Evolutionary conservation across 495 filamentous ascomycete species (phyloP).

Genomic region (Cetradonia linearis): DNA sequence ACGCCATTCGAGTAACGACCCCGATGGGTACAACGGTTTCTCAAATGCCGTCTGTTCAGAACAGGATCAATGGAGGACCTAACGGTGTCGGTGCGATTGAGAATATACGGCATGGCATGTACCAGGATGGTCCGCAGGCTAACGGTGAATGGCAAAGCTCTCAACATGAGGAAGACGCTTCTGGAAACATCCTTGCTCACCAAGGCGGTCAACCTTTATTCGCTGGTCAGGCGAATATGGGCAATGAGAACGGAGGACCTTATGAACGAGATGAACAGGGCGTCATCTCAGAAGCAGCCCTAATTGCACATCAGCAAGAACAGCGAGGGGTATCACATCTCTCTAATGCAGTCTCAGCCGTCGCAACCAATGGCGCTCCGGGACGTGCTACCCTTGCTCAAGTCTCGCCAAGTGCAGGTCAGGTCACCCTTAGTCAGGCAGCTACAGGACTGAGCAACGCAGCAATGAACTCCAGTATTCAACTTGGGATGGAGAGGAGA

Average conservation of each 20-base stretch:
- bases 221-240: slow-evolving; percentile 17
- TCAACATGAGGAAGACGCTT: slow-evolving; percentile 29
- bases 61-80: slow-evolving; percentile 14
- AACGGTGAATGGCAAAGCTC: slow-evolving; percentile 21
- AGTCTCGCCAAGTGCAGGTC: slow-evolving; percentile 32
- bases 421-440: slow-evolving; percentile 21
- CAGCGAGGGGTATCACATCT: slow-evolving; percentile 72
- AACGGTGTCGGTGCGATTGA: slow-evolving; percentile 18
- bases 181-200: slow-evolving; percentile 24
- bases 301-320: slow-evolving; percentile 61
- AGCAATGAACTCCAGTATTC: slow-evolving; percentile 41
- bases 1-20: slow-evolving; percentile 92
- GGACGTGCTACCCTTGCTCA: slow-evolving; percentile 36
- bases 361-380: slow-evolving; percentile 40
- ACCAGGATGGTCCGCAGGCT: slow-evolving; percentile 21
- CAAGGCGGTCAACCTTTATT: slow-evolving; percentile 20
- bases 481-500: slow-evolving; percentile 65
- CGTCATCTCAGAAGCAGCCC: slow-evolving; percentile 39
- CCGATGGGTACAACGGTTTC: slow-evolving; percentile 64
- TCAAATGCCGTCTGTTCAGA: slow-evolving; percentile 25
- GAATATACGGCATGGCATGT: slow-evolving; percentile 20
- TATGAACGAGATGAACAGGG: slow-evolving; percentile 41
- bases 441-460: slow-evolving; percentile 28
- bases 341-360: slow-evolving; percentile 60
- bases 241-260: slow-evolving; percentile 9